phyloP scores from a whole-genome alignment of 371 early-diverging fungal genomes.

The Dinochytrium kinnereticum region DNA sequence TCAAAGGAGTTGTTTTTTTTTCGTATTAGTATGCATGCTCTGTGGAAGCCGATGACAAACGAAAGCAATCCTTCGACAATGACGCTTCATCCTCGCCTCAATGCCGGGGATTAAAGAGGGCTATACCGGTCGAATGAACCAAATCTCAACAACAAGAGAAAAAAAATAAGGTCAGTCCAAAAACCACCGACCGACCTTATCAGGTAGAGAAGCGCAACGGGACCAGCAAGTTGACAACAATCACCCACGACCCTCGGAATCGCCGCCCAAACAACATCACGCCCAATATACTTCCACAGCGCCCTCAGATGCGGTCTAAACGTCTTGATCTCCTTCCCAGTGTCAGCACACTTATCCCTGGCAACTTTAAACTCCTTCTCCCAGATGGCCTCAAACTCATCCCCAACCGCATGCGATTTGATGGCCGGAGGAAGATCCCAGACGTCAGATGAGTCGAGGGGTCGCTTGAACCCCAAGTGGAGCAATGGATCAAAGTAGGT shows the following conservation, averaged over 20 bases:
- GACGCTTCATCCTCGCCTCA: too few species aligned
- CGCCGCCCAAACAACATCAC: conserved; percentile 4
- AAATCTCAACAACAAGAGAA: neutral
- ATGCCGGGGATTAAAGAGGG: conserved; percentile 6
- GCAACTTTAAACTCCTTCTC: neutral
- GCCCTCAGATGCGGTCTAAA: conserved; percentile 4
- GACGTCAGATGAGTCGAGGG: conserved; percentile 6
- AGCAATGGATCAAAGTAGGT: conserved; percentile 17
- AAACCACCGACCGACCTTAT: conserved; percentile 14
- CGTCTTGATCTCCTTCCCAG: neutral
- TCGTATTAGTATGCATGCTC: too few species aligned
- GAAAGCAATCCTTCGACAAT: too few species aligned
- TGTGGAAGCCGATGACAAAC: too few species aligned
- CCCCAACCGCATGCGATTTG: neutral
- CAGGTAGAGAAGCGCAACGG: conserved; percentile 19
- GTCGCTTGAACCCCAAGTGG: conserved; percentile 11
- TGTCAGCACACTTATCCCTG: neutral
- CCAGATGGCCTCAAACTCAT: conserved; percentile 12
- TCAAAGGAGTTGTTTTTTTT: neutral
- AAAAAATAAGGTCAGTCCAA: neutral
- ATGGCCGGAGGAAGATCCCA: neutral
- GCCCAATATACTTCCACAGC: conserved; percentile 12
- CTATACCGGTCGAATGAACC: neutral
- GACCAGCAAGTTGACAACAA: conserved; percentile 1
- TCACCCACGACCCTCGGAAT: conserved; percentile 7